A percentile compares a stretch with the other conserved stretches of the same genome.
Evolutionary conservation across 441 rosid genomes (phyloP).

Genomic region (Syzygium malaccense): DNA sequence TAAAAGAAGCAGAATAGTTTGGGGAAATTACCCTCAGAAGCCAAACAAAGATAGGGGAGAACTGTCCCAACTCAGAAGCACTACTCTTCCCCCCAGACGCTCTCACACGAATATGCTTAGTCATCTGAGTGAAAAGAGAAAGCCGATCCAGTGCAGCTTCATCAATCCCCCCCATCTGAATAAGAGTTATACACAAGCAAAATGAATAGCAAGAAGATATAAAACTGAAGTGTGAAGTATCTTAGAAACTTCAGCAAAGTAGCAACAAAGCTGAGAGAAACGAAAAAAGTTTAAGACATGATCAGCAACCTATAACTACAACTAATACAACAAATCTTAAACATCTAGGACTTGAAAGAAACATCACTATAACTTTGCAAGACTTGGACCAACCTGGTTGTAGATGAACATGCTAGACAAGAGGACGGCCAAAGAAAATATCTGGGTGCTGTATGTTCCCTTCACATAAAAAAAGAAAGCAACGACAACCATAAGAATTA

Average conservation of each 20-base stretch:
- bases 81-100: conserved; percentile 74
- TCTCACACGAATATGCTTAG: conserved; percentile 90
- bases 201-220: background rate
- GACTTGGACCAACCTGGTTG: conserved; percentile 59
- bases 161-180: conserved; percentile 97
- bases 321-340: background rate
- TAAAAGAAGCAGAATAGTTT: background rate
- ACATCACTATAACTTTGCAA: background rate
- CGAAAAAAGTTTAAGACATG: background rate
- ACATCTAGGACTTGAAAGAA: background rate
- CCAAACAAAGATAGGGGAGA: conserved; percentile 97
- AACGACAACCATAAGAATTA: background rate
- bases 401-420: conserved; percentile 95
- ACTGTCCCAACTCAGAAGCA: conserved; percentile 84
- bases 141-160: conserved; percentile 95
- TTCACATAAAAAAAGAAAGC: conserved; percentile 2
- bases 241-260: background rate
- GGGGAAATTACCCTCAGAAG: conserved; percentile 65
- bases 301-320: background rate
- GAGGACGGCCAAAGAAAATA: conserved; percentile 92
- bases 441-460: conserved; percentile 99
- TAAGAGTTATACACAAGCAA: background rate
- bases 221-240: background rate
- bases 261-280: background rate
- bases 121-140: conserved; percentile 94